These are phyloP conservation scores for Magnaporthales sp. DNA, from an alignment of 2,329 filamentous ascomycete species.

Conservation along the genomic window DNA sequence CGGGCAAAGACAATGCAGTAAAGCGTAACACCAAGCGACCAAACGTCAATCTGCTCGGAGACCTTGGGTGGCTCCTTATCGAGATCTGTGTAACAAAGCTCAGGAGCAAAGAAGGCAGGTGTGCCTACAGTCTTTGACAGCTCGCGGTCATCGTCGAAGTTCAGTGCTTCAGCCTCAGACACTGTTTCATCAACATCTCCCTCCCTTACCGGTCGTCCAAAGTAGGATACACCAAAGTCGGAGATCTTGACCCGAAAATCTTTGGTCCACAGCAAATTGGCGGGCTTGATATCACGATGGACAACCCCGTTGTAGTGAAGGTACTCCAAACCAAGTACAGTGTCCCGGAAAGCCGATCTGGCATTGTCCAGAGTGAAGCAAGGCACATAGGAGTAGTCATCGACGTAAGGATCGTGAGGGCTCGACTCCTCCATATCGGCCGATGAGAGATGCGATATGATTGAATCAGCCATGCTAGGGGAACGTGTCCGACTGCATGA, in stretches of 20 bases:
- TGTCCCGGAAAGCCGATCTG: slow-evolving; percentile 81
- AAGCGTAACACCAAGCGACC: slow-evolving; percentile 91
- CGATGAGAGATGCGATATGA: slow-evolving; percentile 61
- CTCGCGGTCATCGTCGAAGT: slow-evolving; percentile 88
- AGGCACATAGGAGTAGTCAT: slow-evolving; percentile 88
- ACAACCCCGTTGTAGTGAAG: slow-evolving; percentile 81
- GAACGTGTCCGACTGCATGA: slow-evolving; percentile 55
- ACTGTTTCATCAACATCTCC: slow-evolving; percentile 68
- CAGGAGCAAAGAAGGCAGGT: slow-evolving; percentile 93
- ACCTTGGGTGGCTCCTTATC: slow-evolving; percentile 65
- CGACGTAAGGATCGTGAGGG: slow-evolving; percentile 60
- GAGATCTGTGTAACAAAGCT: slow-evolving; percentile 83
- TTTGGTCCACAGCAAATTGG: slow-evolving; percentile 81
- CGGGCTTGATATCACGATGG: slow-evolving; percentile 78
- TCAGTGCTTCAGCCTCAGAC: slow-evolving; percentile 73
- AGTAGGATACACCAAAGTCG: slow-evolving; percentile 96
- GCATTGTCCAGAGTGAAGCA: slow-evolving; percentile 82
- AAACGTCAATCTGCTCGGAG: slow-evolving; percentile 91
- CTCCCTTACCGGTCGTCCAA: slow-evolving; percentile 78
- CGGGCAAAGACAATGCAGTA: slow-evolving; percentile 94
- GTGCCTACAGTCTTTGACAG: slow-evolving; percentile 98
- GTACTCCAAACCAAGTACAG: slow-evolving; percentile 87
- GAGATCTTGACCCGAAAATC: slow-evolving; percentile 92
- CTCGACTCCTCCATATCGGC: slow-evolving; percentile 46
- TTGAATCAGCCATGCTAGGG: slow-evolving; percentile 73